Percentiles rank a stretch among this genome's conserved stretches.
Evolutionary conservation across 1,284 basidiomycete genomes (phyloP).

Genomic region (Rhodotorula sp.): DNA sequence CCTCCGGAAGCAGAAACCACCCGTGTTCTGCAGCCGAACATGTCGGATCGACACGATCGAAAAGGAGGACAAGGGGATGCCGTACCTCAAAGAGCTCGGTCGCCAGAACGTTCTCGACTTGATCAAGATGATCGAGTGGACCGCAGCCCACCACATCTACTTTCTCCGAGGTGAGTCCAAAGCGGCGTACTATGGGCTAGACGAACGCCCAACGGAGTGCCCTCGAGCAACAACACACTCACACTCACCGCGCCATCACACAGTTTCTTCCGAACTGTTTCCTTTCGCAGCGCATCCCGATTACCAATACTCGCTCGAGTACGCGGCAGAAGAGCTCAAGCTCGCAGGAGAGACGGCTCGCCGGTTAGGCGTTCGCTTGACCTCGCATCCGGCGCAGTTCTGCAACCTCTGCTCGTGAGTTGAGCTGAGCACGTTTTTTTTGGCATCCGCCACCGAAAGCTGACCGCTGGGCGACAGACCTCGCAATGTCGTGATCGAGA

Average conservation of each 20-base stretch:
- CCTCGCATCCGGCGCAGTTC: slow-evolving; percentile 78
- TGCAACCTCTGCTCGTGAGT: neutral
- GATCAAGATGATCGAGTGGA: slow-evolving; percentile 74
- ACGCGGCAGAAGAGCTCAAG: slow-evolving; percentile 60
- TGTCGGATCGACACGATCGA: slow-evolving; percentile 67
- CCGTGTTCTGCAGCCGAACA: slow-evolving; percentile 73
- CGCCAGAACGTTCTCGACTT: slow-evolving; percentile 71
- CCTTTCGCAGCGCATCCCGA: slow-evolving; percentile 80
- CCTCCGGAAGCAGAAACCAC: slow-evolving; percentile 65
- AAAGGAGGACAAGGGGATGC: slow-evolving; percentile 68
- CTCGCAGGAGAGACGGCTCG: slow-evolving; percentile 70
- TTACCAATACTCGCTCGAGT: slow-evolving; percentile 76
- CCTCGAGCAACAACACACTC: neutral
- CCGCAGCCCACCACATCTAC: slow-evolving; percentile 65
- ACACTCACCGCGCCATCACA: neutral
- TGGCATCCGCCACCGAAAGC: too few relatives aligned
- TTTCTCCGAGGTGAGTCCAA: slow-evolving; percentile 51
- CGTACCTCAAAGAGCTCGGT: slow-evolving; percentile 75
- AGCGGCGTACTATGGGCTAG: slow-evolving; percentile 45
- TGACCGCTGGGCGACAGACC: slow-evolving; percentile 69
- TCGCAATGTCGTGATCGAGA: slow-evolving; percentile 66
- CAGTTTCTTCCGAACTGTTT: slow-evolving; percentile 81
- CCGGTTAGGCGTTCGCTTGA: slow-evolving; percentile 74
- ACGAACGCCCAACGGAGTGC: too few relatives aligned
- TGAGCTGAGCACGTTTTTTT: neutral